Evolutionary conservation across 495 filamentous ascomycete species (phyloP), one percentile per base, ranked within the genome.

Genomic region (Immersiella caudata): DNA sequence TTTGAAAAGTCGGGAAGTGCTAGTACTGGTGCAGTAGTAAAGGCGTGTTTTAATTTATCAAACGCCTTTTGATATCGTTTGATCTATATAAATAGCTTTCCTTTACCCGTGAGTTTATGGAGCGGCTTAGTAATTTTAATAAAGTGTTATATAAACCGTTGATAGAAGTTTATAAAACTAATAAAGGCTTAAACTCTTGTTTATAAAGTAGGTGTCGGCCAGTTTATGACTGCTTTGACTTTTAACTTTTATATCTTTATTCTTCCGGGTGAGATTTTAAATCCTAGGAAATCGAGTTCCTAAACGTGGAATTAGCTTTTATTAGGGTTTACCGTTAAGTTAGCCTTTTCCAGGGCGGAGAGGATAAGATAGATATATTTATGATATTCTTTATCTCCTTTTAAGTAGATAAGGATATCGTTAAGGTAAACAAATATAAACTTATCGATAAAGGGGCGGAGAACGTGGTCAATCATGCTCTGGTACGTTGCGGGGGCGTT

Each of bases 161-260:
- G 16, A 18, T 69, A 72, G 21, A 72, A 72, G 26, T 69, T 69
- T 4, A 21, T 18, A 20, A 72, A 72, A 14, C 60, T 33, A 12
- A 25, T 0, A 11, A 65, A 12, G 29, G 65, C 52, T 0, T 20
- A 14, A 6, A 36, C 46, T 20, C 11, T 51, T 26, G 0, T 59
- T 21, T 22, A 46, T 65, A 0, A 59, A 7, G 0, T n/a, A 20
- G 0, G 63, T 60, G 0, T 22, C 12, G 0, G 8, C 61, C 24
- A 72, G 1, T 61, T 3, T 9, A 1, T 1, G 0, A 72, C 40
- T 5, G 18, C 33, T 16, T 60, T 1, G 6, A 72, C 54, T 18
- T 72, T 72, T 1, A 46, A 4, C 0, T 1, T 33, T 36, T 65
- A 16, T 2, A 72, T 62, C 0, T 0, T 14, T 11, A 69, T 62